Conservation (phyloP, 495 filamentous ascomycete genomes). For the Endocarpon pusillum region DNA sequence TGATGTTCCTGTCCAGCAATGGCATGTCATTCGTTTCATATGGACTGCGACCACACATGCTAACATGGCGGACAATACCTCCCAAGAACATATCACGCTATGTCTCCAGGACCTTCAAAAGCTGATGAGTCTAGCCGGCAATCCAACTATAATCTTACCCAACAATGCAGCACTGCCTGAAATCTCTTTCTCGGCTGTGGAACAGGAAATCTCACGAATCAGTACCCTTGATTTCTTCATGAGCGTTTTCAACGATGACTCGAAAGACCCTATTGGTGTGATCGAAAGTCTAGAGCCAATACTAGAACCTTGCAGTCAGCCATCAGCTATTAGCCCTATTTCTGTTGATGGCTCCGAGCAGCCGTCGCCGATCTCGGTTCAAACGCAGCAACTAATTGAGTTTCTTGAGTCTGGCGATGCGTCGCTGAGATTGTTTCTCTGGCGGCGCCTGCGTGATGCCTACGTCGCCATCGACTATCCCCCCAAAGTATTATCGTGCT, state of each 20-base stretch:
- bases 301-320: slow-evolving; percentile 40
- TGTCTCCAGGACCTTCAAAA: slow-evolving; percentile 60
- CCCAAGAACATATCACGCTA: slow-evolving; percentile 59
- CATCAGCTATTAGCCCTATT: slow-evolving; percentile 7
- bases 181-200: slow-evolving; percentile 60
- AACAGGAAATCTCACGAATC: slow-evolving; percentile 77
- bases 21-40: slow-evolving; percentile 43
- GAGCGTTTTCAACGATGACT: slow-evolving; percentile 51
- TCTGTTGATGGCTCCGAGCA: slow-evolving; percentile 6
- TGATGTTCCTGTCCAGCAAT: slow-evolving; percentile 11
- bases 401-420: slow-evolving; percentile 70
- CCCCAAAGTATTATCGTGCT: slow-evolving; percentile 74
- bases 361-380: too few relatives aligned
- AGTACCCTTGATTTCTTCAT: slow-evolving; percentile 94
- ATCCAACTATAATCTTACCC: slow-evolving; percentile 43
- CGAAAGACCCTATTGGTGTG: slow-evolving; percentile 55
- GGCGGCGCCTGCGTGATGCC: slow-evolving; percentile 72
- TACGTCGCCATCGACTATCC: slow-evolving; percentile 69
- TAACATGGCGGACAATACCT: slow-evolving; percentile 46
- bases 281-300: slow-evolving; percentile 91
- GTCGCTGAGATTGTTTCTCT: slow-evolving; percentile 67
- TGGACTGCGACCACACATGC: slow-evolving; percentile 71
- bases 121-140: slow-evolving; percentile 22
- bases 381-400: slow-evolving; percentile 34
- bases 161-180: slow-evolving; percentile 87